Conservation (phyloP, 2,329 filamentous ascomycete species). For the Cytospora piceicola region DNA sequence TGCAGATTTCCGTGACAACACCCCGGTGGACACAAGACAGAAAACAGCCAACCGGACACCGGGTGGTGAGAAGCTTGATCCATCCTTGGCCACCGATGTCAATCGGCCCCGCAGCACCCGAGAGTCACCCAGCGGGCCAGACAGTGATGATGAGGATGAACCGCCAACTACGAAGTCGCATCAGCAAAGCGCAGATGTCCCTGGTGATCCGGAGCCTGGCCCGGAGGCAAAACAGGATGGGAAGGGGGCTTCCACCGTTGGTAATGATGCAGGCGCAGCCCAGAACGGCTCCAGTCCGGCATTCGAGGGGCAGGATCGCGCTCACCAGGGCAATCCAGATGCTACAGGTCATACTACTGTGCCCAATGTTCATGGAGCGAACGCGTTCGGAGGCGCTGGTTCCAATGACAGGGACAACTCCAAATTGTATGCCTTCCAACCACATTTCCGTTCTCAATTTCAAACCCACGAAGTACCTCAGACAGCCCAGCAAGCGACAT, state of each 20-base stretch:
- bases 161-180: constrained; percentile 32
- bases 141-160: constrained; percentile 32
- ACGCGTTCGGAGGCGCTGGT: background rate
- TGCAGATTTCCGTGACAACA: constrained; percentile 47
- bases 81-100: constrained; percentile 51
- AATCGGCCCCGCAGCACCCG: constrained; percentile 28
- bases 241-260: constrained; percentile 7
- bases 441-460: constrained; percentile 17
- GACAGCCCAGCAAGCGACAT: constrained; percentile 22
- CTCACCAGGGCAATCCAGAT: constrained; percentile 7
- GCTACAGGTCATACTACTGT: background rate
- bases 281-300: constrained; percentile 28
- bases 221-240: constrained; percentile 27
- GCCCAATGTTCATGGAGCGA: background rate
- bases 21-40: constrained; percentile 53
- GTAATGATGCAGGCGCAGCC: constrained; percentile 15
- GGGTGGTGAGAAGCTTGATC: constrained; percentile 62
- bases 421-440: constrained; percentile 29
- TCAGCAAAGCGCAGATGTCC: constrained; percentile 41
- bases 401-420: constrained; percentile 21
- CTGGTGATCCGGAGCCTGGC: constrained; percentile 38
- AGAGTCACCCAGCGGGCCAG: constrained; percentile 31
- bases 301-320: constrained; percentile 11
- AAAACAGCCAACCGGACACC: constrained; percentile 61
- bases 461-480: constrained; percentile 7